A percentile compares a stretch with the other conserved stretches of the same genome.
Conservation (phyloP, 768 basidiomycete species). For the Amanita subjunquillea region DNA sequence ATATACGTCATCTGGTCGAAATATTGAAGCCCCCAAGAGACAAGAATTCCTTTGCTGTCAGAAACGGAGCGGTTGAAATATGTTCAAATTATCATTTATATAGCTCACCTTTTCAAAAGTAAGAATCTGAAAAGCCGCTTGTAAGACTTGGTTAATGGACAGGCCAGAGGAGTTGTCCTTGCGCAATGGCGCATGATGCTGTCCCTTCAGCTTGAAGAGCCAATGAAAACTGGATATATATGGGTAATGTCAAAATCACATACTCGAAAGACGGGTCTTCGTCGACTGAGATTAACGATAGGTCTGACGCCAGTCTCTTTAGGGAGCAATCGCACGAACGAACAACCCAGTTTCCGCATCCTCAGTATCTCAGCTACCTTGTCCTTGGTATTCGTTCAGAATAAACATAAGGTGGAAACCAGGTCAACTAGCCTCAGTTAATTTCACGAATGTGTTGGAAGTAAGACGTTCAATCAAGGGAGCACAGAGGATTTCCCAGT, state of each 20-base stretch:
- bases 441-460: conserved; percentile 54
- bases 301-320: conserved; percentile 94
- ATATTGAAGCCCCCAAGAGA: conserved; percentile 72
- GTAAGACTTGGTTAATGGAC: conserved; percentile 85
- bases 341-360: conserved; percentile 71
- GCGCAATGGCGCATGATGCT: neutral
- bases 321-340: conserved; percentile 81
- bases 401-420: neutral
- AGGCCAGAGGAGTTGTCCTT: conserved; percentile 19
- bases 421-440: conserved; percentile 43
- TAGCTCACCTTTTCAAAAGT: conserved; percentile 72
- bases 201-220: conserved; percentile 1
- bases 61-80: neutral
- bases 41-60: conserved; percentile 49
- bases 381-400: conserved; percentile 24
- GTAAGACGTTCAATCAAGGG: conserved; percentile 76
- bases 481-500: conserved; percentile 77
- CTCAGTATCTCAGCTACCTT: conserved; percentile 58
- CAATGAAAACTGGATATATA: neutral
- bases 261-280: conserved; percentile 22
- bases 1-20: conserved; percentile 79
- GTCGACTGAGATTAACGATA: conserved; percentile 78
- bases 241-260: neutral
- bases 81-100: neutral
- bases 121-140: conserved; percentile 77